Conservation (phyloP, 2,329 filamentous ascomycete genomes). For the Emmonsiellopsis sp. region DNA sequence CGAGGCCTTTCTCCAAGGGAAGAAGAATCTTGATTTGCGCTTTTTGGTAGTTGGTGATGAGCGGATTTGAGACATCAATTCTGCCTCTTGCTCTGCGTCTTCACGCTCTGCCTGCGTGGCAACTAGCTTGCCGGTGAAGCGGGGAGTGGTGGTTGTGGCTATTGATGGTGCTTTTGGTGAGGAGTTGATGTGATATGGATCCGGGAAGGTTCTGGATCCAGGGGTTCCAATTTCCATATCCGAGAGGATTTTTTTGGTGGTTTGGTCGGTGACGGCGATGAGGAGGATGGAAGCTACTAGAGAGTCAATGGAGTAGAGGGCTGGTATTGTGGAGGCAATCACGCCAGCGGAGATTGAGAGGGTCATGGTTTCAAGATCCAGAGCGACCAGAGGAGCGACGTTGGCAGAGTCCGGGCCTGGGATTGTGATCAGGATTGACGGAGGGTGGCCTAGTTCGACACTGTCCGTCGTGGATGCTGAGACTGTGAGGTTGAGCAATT, state of each 20-base stretch:
- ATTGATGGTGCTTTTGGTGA: constrained; percentile 6
- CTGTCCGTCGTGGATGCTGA: constrained; percentile 22
- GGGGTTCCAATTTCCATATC: constrained; percentile 24
- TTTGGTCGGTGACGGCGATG: constrained; percentile 34
- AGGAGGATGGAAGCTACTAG: constrained; percentile 36
- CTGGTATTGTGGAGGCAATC: constrained; percentile 33
- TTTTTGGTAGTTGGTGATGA: constrained; percentile 10
- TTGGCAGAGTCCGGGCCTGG: constrained; percentile 26
- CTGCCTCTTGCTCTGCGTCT: constrained; percentile 29
- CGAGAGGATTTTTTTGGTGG: constrained; percentile 28
- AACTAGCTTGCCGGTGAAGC: constrained; percentile 22
- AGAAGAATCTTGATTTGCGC: constrained; percentile 5
- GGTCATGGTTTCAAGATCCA: constrained; percentile 34
- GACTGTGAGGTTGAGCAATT: constrained; percentile 33
- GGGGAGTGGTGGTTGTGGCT: constrained; percentile 11
- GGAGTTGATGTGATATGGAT: constrained; percentile 6
- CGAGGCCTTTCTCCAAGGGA: constrained; percentile 11
- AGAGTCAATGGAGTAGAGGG: constrained; percentile 39
- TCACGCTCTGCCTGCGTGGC: constrained; percentile 34
- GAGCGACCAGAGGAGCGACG: constrained; percentile 30
- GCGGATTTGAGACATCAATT: constrained; percentile 26
- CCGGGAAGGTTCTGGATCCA: constrained; percentile 5
- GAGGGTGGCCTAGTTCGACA: constrained; percentile 17
- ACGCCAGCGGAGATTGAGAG: constrained; percentile 31
- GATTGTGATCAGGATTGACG: constrained; percentile 29